These are phyloP conservation scores for Arthrobotrys pseudoclavata DNA, from an alignment of 2,329 filamentous ascomycete species.

Conservation along the genomic window DNA sequence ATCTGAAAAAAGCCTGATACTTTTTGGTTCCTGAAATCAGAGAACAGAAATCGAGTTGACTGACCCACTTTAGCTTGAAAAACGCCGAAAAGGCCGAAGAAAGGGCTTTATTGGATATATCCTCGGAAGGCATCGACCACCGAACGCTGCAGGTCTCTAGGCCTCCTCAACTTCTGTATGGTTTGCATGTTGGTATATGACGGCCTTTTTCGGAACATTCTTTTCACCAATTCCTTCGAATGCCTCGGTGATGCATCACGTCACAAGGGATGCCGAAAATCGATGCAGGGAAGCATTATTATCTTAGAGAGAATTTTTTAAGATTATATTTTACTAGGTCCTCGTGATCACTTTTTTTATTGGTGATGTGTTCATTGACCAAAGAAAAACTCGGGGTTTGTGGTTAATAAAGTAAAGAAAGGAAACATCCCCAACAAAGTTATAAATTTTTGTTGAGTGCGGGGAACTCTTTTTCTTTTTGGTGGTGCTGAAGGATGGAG, in stretches of 20 bases:
- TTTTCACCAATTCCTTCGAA: neutral
- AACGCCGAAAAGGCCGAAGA: constrained; percentile 22
- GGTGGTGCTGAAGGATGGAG: constrained; percentile 24
- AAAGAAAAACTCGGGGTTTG: neutral
- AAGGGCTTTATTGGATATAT: constrained; percentile 22
- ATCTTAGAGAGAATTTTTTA: neutral
- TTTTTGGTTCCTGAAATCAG: constrained; percentile 28
- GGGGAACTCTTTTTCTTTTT: constrained; percentile 18
- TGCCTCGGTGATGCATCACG: constrained; percentile 18
- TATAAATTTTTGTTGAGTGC: constrained; percentile 26
- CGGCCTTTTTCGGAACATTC: constrained; percentile 10
- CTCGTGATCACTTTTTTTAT: constrained; percentile 24
- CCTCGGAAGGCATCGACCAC: constrained; percentile 4
- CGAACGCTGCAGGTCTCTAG: neutral
- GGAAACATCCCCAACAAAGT: constrained; percentile 27
- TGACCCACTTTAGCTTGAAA: constrained; percentile 26
- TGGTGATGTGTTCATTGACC: constrained; percentile 28
- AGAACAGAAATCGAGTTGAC: neutral
- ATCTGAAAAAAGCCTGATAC: neutral
- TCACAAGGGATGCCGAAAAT: constrained; percentile 22
- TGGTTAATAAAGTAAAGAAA: constrained; percentile 9
- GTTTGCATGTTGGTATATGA: neutral
- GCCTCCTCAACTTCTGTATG: constrained; percentile 5
- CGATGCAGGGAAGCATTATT: constrained; percentile 8
- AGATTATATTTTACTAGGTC: constrained; percentile 21